These are phyloP conservation scores for Auriscalpium microsporum DNA, from an alignment of 768 basidiomycete genomes.

Conservation along the genomic window DNA sequence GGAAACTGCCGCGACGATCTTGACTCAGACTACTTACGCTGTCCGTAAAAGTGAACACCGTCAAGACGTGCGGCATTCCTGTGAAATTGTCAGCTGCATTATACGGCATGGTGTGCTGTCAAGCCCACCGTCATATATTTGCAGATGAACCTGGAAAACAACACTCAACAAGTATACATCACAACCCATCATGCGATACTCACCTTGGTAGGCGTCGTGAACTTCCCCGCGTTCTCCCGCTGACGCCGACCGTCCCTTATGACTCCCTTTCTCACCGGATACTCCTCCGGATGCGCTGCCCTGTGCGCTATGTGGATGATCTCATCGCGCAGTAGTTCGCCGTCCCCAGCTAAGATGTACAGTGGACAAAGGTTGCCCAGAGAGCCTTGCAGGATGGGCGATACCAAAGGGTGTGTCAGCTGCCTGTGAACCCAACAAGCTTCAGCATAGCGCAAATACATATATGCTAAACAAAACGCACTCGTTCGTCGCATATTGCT, in stretches of 20 bases:
- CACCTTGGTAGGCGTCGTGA: constrained; percentile 45
- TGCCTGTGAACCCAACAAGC: constrained; percentile 28
- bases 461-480: constrained; percentile 25
- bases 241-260: constrained; percentile 38
- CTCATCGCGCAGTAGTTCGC: constrained; percentile 72
- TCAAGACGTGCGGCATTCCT: constrained; percentile 71
- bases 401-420: constrained; percentile 62
- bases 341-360: constrained; percentile 64
- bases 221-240: constrained; percentile 41
- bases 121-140: constrained; percentile 59
- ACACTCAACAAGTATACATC: constrained; percentile 4
- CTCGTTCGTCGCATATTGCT: constrained; percentile 71
- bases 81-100: not conserved
- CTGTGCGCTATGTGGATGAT: constrained; percentile 73
- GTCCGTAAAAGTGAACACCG: constrained; percentile 59
- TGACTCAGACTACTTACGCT: constrained; percentile 30
- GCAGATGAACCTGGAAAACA: constrained; percentile 55
- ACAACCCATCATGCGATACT: not conserved
- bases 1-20: no score
- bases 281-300: constrained; percentile 62
- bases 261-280: constrained; percentile 50
- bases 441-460: not conserved
- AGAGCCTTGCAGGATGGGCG: constrained; percentile 63
- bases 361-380: constrained; percentile 71
- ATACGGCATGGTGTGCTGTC: constrained; percentile 1